Base-by-base conservation (phyloP, 169 alveolate species). In the Cryptosporidium bovis region DNA sequence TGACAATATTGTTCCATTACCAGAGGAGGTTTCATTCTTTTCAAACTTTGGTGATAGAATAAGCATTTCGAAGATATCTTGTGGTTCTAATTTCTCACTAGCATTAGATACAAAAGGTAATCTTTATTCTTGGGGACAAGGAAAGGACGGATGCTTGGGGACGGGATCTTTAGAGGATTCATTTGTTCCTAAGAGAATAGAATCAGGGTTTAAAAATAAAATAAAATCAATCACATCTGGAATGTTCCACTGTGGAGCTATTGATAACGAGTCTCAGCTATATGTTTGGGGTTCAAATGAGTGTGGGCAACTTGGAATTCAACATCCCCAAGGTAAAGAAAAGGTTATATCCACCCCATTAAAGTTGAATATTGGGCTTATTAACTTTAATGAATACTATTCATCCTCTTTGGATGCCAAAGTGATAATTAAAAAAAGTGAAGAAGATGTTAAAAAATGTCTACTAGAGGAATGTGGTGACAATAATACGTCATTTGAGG, bases 221-320 rank as follows among this genome's bases (percentile, higher is more conserved):
- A 51, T 77, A n/a, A 77, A 48, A 36, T 60, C 60, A 44, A 56
- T 77, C 24, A 58, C 87, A 15, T 58, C 87, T 46, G 87, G 87
- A 46, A 77, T 77, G 71, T 77, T 77, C 33, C 87, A 77, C 46
- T 77, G 65, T 18, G 71, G 51, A 58, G 87, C 87, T 34, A 62
- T 77, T 24, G 87, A 77, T 60, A 33, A 13, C 6, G 40, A 77
- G 20, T 2, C 2, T 77, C 69, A 34, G 56, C 64, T 77, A 10
- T 77, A 20, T 60, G 60, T 77, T 44, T 77, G 87, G 87, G 87
- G 87, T 60, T 60, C 77, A 44, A 77, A 77, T 60, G 87, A 77
- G 36, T 34, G 16, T 77, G 87, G 87, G 34, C 87, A 77, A 60
- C 65, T 77, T 77, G 87, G 87, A 40, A 60, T 66, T 40, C 36